Evolutionary conservation across 1,284 basidiomycete species (phyloP), one percentile per base, ranked within the genome.

Genomic region (Pseudozyma hubeiensis): DNA sequence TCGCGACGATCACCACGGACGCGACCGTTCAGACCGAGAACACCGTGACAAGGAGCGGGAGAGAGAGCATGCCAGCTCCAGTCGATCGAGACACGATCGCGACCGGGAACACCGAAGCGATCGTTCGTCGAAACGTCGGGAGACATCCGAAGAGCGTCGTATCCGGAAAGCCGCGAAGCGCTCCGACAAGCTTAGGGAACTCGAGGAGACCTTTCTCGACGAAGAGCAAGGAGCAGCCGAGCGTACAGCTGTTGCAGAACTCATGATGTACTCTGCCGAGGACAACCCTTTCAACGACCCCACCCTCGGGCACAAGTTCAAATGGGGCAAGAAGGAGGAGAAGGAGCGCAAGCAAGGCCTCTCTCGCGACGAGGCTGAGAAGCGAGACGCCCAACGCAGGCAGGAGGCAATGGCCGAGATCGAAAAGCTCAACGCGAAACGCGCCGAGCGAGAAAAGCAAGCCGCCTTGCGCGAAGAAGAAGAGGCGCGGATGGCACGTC

Each of bases 281-380:
- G 92, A 94, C 87, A 99, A 99, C 82, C 96, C 96, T 0, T 99
- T 99, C 87, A 93, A 97, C 85, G 96, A 99, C 82, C 90, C 93
- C 68, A 97, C 97, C 84, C 56, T 98, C 31, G 91, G 90, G 24
- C 93, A 97, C 81, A 92, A 94, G 84, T 99, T 99, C 85, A 90
- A 91, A 64, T 99, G 97, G 97, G 93, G 94, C 85, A 99, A 99
- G 88, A 99, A 99, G 87, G 89, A 90, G 39, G 96, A 99, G 84
- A 94, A 94, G 86, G 97, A 99, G 84, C 89, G 90, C 81, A 97
- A 96, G 85, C 87, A 90, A 61, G 97, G 97, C 1, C 81, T 99
- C 59, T 89, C 91, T 1, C 81, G 90, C 0, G 90, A 90, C 2
- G 96, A 99, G 81, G 89, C 92, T 3, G 91, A 92, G 66, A 87